Evolutionary conservation across 2,329 filamentous ascomycete genomes (phyloP).

Genomic region (Aspergillus puulaauensis): DNA sequence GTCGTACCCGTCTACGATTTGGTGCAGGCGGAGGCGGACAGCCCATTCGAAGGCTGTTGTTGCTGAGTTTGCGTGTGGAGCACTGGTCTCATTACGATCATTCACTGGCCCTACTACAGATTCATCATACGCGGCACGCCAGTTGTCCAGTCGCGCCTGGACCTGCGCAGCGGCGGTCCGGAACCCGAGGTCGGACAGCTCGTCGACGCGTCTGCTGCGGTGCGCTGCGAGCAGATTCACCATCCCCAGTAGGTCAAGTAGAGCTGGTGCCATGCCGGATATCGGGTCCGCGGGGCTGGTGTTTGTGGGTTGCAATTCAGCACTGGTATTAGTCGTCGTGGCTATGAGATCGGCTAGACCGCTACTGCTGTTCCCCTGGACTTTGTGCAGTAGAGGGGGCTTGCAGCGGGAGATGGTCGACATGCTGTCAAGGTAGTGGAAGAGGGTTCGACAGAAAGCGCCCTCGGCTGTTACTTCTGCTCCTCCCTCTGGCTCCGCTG

Average conservation of each 20-base stretch:
- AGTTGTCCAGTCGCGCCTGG: slow-evolving; percentile 39
- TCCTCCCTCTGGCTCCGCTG: slow-evolving; percentile 25
- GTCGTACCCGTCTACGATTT: slow-evolving; percentile 46
- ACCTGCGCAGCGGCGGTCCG: slow-evolving; percentile 32
- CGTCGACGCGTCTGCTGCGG: slow-evolving; percentile 26
- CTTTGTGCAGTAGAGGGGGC: slow-evolving; percentile 16
- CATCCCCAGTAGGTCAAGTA: slow-evolving; percentile 28
- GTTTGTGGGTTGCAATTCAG: too few species aligned
- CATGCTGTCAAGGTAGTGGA: slow-evolving; percentile 34
- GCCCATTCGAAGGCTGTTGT: slow-evolving; percentile 44
- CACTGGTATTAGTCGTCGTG: background rate
- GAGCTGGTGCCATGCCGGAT: slow-evolving; percentile 20
- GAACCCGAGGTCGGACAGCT: slow-evolving; percentile 32
- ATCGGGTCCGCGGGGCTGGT: background rate
- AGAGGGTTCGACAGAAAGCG: slow-evolving; percentile 42
- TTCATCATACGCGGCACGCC: slow-evolving; percentile 28
- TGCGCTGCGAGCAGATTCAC: slow-evolving; percentile 30
- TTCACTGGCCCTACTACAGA: too few species aligned
- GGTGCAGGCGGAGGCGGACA: slow-evolving; percentile 44
- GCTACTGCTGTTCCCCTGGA: too few species aligned
- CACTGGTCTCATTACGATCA: too few species aligned
- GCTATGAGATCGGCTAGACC: slow-evolving; percentile 5
- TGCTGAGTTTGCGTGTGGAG: slow-evolving; percentile 23
- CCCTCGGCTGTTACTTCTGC: slow-evolving; percentile 26
- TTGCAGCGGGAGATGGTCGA: slow-evolving; percentile 32